Base-by-base conservation (phyloP, 129 eudicot genomes). In the Tagetes erecta region DNA sequence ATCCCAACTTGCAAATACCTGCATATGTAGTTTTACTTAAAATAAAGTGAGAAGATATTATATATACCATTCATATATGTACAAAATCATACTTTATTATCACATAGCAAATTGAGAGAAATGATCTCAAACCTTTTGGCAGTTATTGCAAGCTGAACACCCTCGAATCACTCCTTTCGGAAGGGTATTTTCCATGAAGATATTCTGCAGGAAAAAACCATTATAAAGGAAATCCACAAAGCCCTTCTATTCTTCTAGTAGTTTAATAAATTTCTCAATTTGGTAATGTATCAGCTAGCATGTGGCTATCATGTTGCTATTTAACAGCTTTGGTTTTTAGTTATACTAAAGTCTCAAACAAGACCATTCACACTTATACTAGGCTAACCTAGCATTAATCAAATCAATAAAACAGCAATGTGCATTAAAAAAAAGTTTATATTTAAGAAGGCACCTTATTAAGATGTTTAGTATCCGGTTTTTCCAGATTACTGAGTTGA, bases 101-200 rank as follows among this genome's bases (percentile, higher is more conserved):
- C 76, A 52, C 39, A 30, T 11, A 68, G 8, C 40, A 49, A 27
- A 67, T 12, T 20, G 13, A 14, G 71, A 53, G 34, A 4, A 30
- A 27, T 60, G 45, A 60, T 47, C 45, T 68, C 20, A 12, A 68
- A 92, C 97, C 96, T 92, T 87, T 63, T 72, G 87, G 70, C 89
- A 85, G 11, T 73, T 81, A 44, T 38, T 65, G 74, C 91, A 85
- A 52, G 58, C 75, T 76, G 88, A 31, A 80, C 92, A 84, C 76
- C 97, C 95, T 66, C 88, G 87, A 37, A 80, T 75, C 47, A 87
- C 87, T 76, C 97, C 98, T 82, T 78, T 87, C 3, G 98, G 98
- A 75, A 89, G 90, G 67, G 76, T 27, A 78, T 68, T 68, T 65
- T 76, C 72, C 63, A 58, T 49, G 35, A 81, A 68, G 7, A 37